Evolutionary conservation across 805 yeast species (phyloP).

Genomic region (Cephaloascus albidus): DNA sequence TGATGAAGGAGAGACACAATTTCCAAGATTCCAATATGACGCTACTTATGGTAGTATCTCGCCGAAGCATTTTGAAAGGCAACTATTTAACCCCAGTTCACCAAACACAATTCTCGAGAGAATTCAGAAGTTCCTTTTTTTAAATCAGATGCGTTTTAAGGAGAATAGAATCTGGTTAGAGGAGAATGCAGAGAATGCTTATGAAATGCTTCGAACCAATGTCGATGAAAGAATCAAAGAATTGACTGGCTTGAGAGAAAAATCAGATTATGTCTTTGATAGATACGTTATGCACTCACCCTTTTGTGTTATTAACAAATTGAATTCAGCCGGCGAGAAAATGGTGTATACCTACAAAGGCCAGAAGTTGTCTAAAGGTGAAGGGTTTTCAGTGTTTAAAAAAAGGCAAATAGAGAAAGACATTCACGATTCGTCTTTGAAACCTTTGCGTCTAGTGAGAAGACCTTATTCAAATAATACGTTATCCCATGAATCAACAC

Average conservation of each 20-base stretch:
- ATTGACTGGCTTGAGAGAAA: constrained; percentile 7
- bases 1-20: background rate
- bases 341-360: background rate
- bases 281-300: constrained; percentile 27
- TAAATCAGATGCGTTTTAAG: background rate
- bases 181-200: background rate
- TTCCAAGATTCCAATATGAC: background rate
- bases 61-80: background rate
- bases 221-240: background rate
- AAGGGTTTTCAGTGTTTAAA: background rate
- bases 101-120: background rate
- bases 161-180: background rate
- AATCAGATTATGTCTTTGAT: constrained; percentile 28
- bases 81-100: no score
- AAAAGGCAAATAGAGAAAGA: constrained; percentile 1
- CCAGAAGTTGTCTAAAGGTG: constrained; percentile 1
- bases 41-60: background rate
- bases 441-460: background rate
- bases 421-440: constrained; percentile 1
- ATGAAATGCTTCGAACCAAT: background rate
- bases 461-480: background rate
- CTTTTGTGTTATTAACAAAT: constrained; percentile 12
- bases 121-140: background rate
- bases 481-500: no score
- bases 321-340: constrained; percentile 7